These are phyloP conservation scores for Trebouxia sp. DNA, from an alignment of 139 green algal species.

Conservation along the genomic window DNA sequence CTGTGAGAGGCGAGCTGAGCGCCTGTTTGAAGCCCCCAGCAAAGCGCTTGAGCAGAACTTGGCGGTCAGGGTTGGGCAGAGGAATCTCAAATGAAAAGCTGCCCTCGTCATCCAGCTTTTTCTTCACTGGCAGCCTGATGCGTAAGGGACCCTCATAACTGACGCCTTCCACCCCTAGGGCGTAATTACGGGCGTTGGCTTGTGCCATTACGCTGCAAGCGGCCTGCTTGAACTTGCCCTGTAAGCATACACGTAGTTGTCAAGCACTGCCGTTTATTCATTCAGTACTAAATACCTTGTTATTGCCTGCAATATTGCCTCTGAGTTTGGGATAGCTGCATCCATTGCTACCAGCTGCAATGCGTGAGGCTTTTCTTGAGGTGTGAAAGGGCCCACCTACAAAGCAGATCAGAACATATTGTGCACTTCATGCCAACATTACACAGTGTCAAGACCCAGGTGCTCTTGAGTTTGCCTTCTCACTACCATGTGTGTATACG, in stretches of 20 bases:
- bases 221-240: constrained; percentile 55
- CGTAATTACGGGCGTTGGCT: constrained; percentile 55
- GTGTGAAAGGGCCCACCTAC: too few species aligned
- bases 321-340: too few species aligned
- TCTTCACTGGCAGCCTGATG: constrained; percentile 47
- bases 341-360: too few species aligned
- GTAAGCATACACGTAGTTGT: not conserved
- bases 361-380: too few species aligned
- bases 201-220: constrained; percentile 55
- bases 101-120: constrained; percentile 45
- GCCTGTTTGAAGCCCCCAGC: constrained; percentile 27
- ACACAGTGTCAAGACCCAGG: too few species aligned
- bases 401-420: too few species aligned
- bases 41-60: constrained; percentile 31
- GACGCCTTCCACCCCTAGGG: constrained; percentile 52
- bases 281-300: too few species aligned
- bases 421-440: too few species aligned
- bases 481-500: too few species aligned
- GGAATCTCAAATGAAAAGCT: constrained; percentile 59
- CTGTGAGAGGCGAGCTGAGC: not conserved
- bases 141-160: constrained; percentile 73
- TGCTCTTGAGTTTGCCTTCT: too few species aligned
- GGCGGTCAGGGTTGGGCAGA: constrained; percentile 51
- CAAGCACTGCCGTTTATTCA: too few species aligned
- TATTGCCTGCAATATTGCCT: too few species aligned